These are phyloP conservation scores for Leishmania amazonensis DNA, from an alignment of 208 protist genomes.

Conservation along the genomic window DNA sequence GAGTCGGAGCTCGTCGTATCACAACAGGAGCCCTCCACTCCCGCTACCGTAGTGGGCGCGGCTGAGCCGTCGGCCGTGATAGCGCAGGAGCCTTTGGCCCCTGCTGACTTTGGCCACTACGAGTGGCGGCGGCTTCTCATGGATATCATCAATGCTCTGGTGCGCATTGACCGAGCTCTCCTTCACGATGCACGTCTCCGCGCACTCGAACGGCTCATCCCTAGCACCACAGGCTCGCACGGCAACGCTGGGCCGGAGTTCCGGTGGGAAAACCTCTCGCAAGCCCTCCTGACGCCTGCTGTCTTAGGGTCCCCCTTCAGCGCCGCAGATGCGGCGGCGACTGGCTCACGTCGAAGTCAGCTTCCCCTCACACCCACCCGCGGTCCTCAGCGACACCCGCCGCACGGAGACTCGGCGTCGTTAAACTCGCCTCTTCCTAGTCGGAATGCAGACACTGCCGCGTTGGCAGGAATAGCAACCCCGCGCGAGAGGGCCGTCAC, in stretches of 20 bases:
- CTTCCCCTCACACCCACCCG: background rate
- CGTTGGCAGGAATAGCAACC: background rate
- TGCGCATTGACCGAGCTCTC: slow-evolving; percentile 51
- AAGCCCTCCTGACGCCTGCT: slow-evolving; percentile 10
- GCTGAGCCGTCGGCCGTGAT: slow-evolving; percentile 5
- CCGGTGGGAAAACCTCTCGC: slow-evolving; percentile 33
- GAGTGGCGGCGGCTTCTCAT: slow-evolving; percentile 58
- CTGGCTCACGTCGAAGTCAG: background rate
- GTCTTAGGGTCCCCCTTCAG: background rate
- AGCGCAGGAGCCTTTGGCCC: background rate
- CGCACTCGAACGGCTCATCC: slow-evolving; percentile 7
- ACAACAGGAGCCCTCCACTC: slow-evolving; percentile 12
- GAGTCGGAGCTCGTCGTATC: slow-evolving; percentile 2
- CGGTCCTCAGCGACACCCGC: background rate
- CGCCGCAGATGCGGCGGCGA: background rate
- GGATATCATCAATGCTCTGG: slow-evolving; percentile 53
- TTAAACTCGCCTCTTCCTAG: slow-evolving; percentile 1
- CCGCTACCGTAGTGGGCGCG: background rate
- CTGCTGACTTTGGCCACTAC: slow-evolving; percentile 29
- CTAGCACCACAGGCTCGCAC: background rate
- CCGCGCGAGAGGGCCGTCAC: background rate
- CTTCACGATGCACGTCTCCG: slow-evolving; percentile 23
- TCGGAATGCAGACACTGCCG: background rate
- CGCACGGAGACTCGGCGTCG: background rate
- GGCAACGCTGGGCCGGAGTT: slow-evolving; percentile 12